These are phyloP conservation scores for Hypoxylon sp. DNA, from an alignment of 2,329 filamentous ascomycete species.

Conservation along the genomic window DNA sequence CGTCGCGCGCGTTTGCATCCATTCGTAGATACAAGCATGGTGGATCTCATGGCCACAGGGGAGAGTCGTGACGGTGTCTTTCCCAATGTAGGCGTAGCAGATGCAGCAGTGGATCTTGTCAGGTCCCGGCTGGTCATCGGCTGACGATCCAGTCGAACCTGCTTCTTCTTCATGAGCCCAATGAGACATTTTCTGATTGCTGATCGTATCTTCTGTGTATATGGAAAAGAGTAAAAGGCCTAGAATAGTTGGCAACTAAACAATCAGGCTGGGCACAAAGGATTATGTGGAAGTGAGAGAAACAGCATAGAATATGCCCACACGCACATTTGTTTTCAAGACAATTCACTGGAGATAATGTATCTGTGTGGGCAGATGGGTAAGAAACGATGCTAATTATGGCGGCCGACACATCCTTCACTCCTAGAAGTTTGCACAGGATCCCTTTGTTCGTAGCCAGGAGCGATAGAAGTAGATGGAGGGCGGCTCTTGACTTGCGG, in stretches of 20 bases:
- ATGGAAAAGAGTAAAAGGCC: background rate
- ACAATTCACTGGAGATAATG: background rate
- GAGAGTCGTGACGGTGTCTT: conserved; percentile 2
- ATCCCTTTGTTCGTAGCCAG: background rate
- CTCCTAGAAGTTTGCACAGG: background rate
- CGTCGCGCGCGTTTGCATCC: conserved; percentile 20
- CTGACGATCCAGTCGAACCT: background rate
- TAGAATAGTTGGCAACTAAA: background rate
- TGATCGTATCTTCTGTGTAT: background rate
- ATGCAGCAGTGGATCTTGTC: background rate
- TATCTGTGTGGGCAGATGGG: background rate
- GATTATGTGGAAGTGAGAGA: background rate
- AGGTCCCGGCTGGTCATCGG: background rate
- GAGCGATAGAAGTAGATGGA: background rate
- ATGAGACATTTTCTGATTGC: background rate
- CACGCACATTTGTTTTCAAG: background rate
- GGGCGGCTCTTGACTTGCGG: background rate
- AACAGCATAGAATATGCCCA: background rate
- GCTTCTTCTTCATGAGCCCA: background rate
- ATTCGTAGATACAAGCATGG: conserved; percentile 22
- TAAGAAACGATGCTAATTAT: background rate
- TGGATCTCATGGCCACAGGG: conserved; percentile 35
- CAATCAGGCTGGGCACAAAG: background rate
- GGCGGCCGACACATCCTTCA: background rate
- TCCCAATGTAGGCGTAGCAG: background rate